These are phyloP conservation scores for Acarospora socialis DNA, from an alignment of 2,329 filamentous ascomycete species.

Conservation along the genomic window DNA sequence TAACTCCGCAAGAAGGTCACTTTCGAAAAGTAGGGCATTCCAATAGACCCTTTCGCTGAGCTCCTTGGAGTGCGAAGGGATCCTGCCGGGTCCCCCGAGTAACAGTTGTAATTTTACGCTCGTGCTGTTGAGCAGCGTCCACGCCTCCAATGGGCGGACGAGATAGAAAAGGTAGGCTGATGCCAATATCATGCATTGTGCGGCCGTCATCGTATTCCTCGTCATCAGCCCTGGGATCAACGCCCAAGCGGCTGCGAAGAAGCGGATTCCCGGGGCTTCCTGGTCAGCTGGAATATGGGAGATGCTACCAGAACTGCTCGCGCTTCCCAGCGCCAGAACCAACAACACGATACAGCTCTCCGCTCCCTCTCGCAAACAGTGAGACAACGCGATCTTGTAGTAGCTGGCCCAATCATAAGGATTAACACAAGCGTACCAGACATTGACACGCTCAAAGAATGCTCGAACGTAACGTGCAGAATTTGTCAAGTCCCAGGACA, in stretches of 20 bases:
- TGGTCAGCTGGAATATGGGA: constrained; percentile 53
- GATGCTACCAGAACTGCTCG: constrained; percentile 61
- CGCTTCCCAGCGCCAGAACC: constrained; percentile 63
- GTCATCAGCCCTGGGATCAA: constrained; percentile 67
- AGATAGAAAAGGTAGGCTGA: constrained; percentile 74
- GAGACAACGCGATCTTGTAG: constrained; percentile 60
- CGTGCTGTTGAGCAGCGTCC: constrained; percentile 64
- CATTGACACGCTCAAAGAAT: constrained; percentile 67
- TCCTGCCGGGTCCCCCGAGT: constrained; percentile 57
- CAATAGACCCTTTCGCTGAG: constrained; percentile 68
- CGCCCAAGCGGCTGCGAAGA: constrained; percentile 69
- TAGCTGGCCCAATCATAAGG: constrained; percentile 66
- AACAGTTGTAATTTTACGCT: constrained; percentile 64
- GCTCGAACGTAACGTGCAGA: constrained; percentile 61
- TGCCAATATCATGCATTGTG: constrained; percentile 67
- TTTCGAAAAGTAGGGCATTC: constrained; percentile 71
- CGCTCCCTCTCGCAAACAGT: constrained; percentile 62
- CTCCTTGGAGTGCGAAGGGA: constrained; percentile 57
- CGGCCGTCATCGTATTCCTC: constrained; percentile 60
- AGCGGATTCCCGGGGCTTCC: constrained; percentile 61
- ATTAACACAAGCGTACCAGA: constrained; percentile 78
- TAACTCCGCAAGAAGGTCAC: constrained; percentile 62
- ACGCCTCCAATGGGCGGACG: constrained; percentile 68
- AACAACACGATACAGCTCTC: constrained; percentile 73
- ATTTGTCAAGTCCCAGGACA: constrained; percentile 59